These are phyloP conservation scores for Yarrowia galli DNA, from an alignment of 1,139 yeast species.

Conservation along the genomic window DNA sequence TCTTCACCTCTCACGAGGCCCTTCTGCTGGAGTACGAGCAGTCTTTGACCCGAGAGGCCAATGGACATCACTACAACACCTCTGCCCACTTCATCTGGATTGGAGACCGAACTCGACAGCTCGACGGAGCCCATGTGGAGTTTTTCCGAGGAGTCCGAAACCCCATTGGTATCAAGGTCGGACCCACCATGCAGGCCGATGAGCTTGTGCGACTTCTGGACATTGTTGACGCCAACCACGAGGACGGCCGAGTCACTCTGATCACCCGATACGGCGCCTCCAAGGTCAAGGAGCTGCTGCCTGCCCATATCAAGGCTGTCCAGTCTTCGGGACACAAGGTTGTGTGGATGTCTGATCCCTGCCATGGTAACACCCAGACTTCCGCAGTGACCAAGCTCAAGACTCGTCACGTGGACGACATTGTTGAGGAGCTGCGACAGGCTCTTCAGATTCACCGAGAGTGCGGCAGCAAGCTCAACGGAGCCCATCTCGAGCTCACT, in stretches of 20 bases:
- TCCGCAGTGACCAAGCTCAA: conserved; percentile 54
- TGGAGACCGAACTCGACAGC: conserved; percentile 56
- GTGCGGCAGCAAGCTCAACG: conserved; percentile 51
- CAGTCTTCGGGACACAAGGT: conserved; percentile 53
- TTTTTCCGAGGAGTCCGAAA: conserved; percentile 56
- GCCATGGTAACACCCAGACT: conserved; percentile 56
- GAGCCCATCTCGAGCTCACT: conserved; percentile 56
- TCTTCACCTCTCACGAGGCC: conserved; percentile 56
- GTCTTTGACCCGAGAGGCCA: conserved; percentile 51
- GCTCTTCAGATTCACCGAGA: conserved; percentile 53
- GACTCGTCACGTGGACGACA: conserved; percentile 56
- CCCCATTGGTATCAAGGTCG: conserved; percentile 57
- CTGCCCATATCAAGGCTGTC: conserved; percentile 54
- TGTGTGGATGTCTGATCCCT: conserved; percentile 56
- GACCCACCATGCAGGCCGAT: conserved; percentile 53
- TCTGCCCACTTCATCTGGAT: conserved; percentile 58
- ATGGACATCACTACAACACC: conserved; percentile 52
- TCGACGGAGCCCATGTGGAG: conserved; percentile 57
- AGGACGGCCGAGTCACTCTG: conserved; percentile 54
- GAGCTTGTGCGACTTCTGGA: conserved; percentile 53
- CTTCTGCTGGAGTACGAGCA: conserved; percentile 56
- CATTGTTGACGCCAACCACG: conserved; percentile 53
- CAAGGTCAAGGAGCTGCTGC: conserved; percentile 51
- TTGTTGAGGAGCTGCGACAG: conserved; percentile 52
- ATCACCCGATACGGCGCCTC: conserved; percentile 55